Percentiles rank a stretch among this genome's conserved stretches.
Conservation (phyloP, 2,329 filamentous ascomycete species). For the Byssothecium circinans region DNA sequence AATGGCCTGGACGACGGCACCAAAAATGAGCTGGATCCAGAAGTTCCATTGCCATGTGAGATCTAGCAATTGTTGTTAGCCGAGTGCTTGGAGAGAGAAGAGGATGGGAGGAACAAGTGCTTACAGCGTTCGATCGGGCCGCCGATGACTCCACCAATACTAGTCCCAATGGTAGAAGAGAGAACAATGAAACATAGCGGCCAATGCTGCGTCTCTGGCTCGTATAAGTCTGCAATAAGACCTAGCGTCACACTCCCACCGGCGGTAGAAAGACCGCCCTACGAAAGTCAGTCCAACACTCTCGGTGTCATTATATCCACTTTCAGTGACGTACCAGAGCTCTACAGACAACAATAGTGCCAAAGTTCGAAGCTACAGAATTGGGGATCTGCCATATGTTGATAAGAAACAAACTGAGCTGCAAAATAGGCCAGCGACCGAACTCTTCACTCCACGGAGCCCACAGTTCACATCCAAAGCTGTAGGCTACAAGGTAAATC, state of each 20-base stretch:
- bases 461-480: conserved; percentile 85
- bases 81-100: conserved; percentile 65
- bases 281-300: not conserved
- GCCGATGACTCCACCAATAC: conserved; percentile 72
- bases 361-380: conserved; percentile 64
- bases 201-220: conserved; percentile 60
- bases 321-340: conserved; percentile 60
- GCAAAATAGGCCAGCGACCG: conserved; percentile 72
- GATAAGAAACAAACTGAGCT: conserved; percentile 69
- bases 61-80: conserved; percentile 56
- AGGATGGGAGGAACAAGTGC: conserved; percentile 27
- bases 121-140: conserved; percentile 52
- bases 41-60: conserved; percentile 71
- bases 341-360: conserved; percentile 63
- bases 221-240: conserved; percentile 64
- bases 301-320: no score
- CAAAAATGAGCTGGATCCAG: conserved; percentile 82
- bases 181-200: conserved; percentile 59
- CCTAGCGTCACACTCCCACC: conserved; percentile 66
- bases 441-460: conserved; percentile 78
- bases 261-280: conserved; percentile 52
- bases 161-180: conserved; percentile 63
- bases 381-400: conserved; percentile 73
- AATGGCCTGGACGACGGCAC: conserved; percentile 65
- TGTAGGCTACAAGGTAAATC: conserved; percentile 72